phyloP scores from a whole-genome alignment of 2,329 filamentous ascomycete species.

The Penicillium sp. region DNA sequence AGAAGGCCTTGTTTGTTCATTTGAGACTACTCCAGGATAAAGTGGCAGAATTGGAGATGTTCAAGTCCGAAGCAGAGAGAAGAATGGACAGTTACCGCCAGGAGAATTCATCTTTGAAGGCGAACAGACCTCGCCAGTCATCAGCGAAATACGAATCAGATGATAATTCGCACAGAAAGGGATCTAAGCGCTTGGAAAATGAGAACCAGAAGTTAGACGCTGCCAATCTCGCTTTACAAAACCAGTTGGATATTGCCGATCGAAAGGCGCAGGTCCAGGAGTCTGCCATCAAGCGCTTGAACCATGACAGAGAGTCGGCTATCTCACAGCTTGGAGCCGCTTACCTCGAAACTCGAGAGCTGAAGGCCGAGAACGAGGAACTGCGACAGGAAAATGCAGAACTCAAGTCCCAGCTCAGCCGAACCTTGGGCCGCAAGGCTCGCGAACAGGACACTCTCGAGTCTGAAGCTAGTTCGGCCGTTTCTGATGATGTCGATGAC shows the following conservation, averaged over 20 bases:
- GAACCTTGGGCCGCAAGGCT: conserved; percentile 24
- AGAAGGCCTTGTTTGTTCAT: conserved; percentile 63
- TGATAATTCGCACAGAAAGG: conserved; percentile 45
- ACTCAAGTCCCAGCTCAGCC: conserved; percentile 39
- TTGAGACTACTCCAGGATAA: conserved; percentile 60
- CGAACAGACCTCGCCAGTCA: conserved; percentile 40
- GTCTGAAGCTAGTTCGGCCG: conserved; percentile 28
- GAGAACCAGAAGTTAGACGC: conserved; percentile 52
- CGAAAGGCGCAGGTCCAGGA: conserved; percentile 57
- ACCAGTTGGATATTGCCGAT: conserved; percentile 55
- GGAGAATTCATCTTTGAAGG: conserved; percentile 53
- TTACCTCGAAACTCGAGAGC: conserved; percentile 52
- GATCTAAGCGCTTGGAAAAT: conserved; percentile 30
- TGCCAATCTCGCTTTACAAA: conserved; percentile 54
- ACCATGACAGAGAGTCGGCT: conserved; percentile 58
- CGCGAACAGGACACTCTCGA: conserved; percentile 32
- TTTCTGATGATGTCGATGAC: conserved; percentile 29
- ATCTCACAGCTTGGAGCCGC: conserved; percentile 58
- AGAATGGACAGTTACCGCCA: conserved; percentile 53
- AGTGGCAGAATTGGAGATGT: conserved; percentile 56
- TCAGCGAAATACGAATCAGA: conserved; percentile 46
- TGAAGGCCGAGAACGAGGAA: conserved; percentile 42
- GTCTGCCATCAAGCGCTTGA: conserved; percentile 55
- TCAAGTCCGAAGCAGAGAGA: conserved; percentile 53
- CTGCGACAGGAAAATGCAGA: conserved; percentile 41